phyloP scores from a whole-genome alignment of 805 yeast species.

The Millerozyma acaciae region DNA sequence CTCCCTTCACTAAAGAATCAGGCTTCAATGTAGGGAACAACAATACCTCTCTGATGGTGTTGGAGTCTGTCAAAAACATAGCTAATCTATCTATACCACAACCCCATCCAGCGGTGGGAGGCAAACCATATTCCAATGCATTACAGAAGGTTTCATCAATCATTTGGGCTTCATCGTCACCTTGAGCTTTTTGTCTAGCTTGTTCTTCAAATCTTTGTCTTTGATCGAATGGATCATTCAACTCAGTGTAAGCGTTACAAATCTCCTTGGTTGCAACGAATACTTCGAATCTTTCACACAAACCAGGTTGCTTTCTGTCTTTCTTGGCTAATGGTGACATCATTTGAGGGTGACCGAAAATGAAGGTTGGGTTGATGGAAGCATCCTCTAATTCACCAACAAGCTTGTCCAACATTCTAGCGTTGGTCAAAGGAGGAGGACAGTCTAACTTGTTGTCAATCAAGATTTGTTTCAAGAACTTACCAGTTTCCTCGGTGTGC shows the following conservation, averaged over 20 bases:
- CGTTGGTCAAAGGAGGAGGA: constrained; percentile 90
- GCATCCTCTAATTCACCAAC: constrained; percentile 95
- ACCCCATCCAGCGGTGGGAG: constrained; percentile 99
- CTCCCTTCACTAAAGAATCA: constrained; percentile 49
- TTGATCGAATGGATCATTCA: constrained; percentile 98
- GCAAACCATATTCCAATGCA: constrained; percentile 96
- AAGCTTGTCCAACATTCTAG: constrained; percentile 97
- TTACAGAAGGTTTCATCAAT: constrained; percentile 96
- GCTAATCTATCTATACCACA: constrained; percentile 98
- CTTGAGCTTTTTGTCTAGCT: constrained; percentile 97
- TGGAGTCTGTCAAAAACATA: constrained; percentile 95
- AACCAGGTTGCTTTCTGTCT: constrained; percentile 86
- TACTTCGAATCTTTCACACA: constrained; percentile 97
- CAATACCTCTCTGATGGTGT: constrained; percentile 95
- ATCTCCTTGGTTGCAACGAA: constrained; percentile 98
- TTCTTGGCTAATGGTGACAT: constrained; percentile 99
- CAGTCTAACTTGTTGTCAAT: constrained; percentile 82
- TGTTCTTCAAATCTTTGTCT: constrained; percentile 97
- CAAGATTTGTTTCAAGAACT: constrained; percentile 77
- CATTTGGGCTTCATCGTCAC: constrained; percentile 98
- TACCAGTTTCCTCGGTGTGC: constrained; percentile 91
- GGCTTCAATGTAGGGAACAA: constrained; percentile 99
- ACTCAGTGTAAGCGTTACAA: constrained; percentile 96
- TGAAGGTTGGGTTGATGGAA: constrained; percentile 94
- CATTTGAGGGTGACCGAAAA: constrained; percentile 99